These are phyloP conservation scores for Wickerhamiella parazyma DNA, from an alignment of 805 yeast genomes.

Conservation along the genomic window DNA sequence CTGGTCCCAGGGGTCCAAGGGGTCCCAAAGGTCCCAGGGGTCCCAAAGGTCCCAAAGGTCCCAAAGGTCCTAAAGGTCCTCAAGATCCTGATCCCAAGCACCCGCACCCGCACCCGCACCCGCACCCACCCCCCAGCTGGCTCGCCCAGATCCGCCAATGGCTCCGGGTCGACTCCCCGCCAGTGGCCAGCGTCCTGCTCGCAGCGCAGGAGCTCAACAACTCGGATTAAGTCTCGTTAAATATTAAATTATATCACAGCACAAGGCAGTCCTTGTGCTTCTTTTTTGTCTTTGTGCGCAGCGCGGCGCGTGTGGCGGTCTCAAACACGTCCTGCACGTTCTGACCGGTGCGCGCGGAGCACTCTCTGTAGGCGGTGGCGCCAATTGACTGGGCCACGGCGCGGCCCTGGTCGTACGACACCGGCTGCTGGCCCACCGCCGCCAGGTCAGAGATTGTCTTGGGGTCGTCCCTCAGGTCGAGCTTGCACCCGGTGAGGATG, in stretches of 20 bases:
- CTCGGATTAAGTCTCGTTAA: too few relatives aligned
- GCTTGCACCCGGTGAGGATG: conserved; percentile 83
- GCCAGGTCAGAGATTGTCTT: conserved; percentile 55
- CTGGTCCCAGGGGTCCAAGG: background rate
- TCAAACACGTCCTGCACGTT: conserved; percentile 91
- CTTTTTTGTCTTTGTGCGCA: conserved; percentile 32
- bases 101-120: too few relatives aligned
- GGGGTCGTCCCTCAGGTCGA: conserved; percentile 74
- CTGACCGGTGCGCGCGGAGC: conserved; percentile 75
- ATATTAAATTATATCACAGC: background rate
- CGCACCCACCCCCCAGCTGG: too few relatives aligned
- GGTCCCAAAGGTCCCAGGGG: background rate
- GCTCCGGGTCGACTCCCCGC: too few relatives aligned
- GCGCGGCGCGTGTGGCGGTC: conserved; percentile 83
- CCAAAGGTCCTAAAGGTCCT: background rate
- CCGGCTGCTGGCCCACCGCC: conserved; percentile 67
- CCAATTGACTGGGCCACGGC: conserved; percentile 81
- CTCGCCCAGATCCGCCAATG: too few relatives aligned
- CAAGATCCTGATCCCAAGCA: background rate
- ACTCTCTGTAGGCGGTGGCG: conserved; percentile 74
- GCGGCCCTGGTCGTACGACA: conserved; percentile 69
- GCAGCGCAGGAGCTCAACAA: background rate
- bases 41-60: background rate
- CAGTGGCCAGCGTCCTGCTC: background rate
- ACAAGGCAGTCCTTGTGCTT: conserved; percentile 4